Conservation (phyloP, 2,329 filamentous ascomycete genomes). For the Aspergillus costaricaensis region DNA sequence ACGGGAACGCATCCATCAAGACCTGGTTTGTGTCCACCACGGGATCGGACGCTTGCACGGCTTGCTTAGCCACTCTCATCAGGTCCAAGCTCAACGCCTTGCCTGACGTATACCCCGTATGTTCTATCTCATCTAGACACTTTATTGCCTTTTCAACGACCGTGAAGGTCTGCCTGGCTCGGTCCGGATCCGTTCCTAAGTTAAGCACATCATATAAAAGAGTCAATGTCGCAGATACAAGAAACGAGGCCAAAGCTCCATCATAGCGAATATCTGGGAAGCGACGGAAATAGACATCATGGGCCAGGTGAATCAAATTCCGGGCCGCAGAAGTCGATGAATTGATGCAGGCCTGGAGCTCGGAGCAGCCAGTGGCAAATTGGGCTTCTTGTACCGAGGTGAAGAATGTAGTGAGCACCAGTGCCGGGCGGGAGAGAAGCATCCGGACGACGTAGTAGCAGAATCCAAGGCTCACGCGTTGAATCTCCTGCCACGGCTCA, state of each 20-base stretch:
- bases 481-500: slow-evolving; percentile 19
- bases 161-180: slow-evolving; percentile 13
- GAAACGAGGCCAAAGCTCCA: slow-evolving; percentile 12
- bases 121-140: slow-evolving; percentile 21
- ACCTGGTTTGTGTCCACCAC: slow-evolving; percentile 16
- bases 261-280: slow-evolving; percentile 17
- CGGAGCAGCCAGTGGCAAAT: slow-evolving; percentile 1
- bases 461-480: slow-evolving; percentile 13
- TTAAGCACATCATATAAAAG: slow-evolving; percentile 17
- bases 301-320: slow-evolving; percentile 13
- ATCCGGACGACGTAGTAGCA: slow-evolving; percentile 14
- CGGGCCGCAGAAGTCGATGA: slow-evolving; percentile 10
- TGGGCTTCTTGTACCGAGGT: slow-evolving; percentile 9
- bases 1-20: slow-evolving; percentile 17
- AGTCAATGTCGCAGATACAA: slow-evolving; percentile 14
- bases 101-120: slow-evolving; percentile 14
- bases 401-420: slow-evolving; percentile 17
- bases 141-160: slow-evolving; percentile 16
- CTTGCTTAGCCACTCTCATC: slow-evolving; percentile 21
- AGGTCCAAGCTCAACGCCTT: slow-evolving; percentile 20
- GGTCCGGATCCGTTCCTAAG: slow-evolving; percentile 6
- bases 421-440: slow-evolving; percentile 13
- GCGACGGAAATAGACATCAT: slow-evolving; percentile 16
- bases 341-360: slow-evolving; percentile 12
- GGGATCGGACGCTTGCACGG: slow-evolving; percentile 11